Evolutionary conservation across 495 filamentous ascomycete genomes (phyloP), one percentile per base, ranked within the genome.

Genomic region (Talaromyces proteolyticus): DNA sequence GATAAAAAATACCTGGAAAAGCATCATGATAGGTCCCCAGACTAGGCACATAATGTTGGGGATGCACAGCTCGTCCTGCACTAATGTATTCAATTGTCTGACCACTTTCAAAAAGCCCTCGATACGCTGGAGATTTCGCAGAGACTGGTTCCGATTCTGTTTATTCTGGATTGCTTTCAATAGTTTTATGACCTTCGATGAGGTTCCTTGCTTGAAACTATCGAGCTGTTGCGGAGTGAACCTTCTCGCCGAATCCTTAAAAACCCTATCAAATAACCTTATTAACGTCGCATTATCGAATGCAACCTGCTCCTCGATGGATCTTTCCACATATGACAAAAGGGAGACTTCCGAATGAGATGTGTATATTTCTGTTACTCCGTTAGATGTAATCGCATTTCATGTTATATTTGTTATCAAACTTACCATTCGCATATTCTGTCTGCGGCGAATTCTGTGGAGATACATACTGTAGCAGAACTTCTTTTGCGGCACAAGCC

Each of bases 151-250:
- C 24, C 11, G 23, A 36, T 47, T 47, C 6, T 26, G 44, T 54
- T 51, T 21, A 63, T 56, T 12, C 19, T 42, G 41, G 7, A 42
- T 48, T 43, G 48, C 63, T 67, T 44, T 53, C 50, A 2, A 45
- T 25, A 8, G 57, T 60, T 46, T 73, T 67, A 42, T 67, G n/a
- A 72, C 47, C 36, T 68, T 51, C 14, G 57, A 14, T 6, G 65
- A 48, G 2, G 37, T 54, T 10, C 62, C 56, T 6, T 47, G 12
- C 21, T 53, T 42, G 44, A 74, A 73, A 8, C 44, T 34, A 0
- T 59, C 52, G 21, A 40, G 38, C 26, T 73, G 63, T 20, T 49
- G 34, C 5, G 44, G 7, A 1, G 54, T 57, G 10, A 69, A 57
- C 2, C 20, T 44, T 1, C 46, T 40, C 41, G 61, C 65, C 58